A percentile compares a stretch with the other conserved stretches of the same genome.
These are phyloP conservation scores for Sorghum bicolor DNA, from an alignment of 176 grass and related monocot species.

Conservation along the genomic window DNA sequence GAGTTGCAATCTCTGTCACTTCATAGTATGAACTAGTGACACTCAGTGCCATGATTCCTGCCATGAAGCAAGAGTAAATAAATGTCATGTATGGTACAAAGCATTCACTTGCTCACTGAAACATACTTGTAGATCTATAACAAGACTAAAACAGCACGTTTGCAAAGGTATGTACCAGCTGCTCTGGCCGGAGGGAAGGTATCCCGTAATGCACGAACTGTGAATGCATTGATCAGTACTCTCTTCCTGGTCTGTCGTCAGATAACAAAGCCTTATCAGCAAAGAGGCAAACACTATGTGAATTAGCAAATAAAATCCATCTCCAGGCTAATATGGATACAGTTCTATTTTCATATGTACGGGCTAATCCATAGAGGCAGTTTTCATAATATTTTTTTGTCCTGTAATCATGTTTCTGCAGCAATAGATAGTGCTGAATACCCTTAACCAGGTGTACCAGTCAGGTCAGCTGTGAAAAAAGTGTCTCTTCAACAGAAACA, in stretches of 20 bases:
- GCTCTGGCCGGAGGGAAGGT: constrained; percentile 94
- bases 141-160: constrained; percentile 12
- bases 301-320: constrained; percentile 15
- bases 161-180: constrained; percentile 66
- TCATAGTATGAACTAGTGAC: constrained; percentile 96
- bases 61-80: constrained; percentile 36
- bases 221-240: constrained; percentile 99
- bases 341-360: not conserved
- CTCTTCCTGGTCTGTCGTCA: constrained; percentile 89
- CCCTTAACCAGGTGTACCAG: not conserved
- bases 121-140: not conserved
- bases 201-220: constrained; percentile 92
- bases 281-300: constrained; percentile 1
- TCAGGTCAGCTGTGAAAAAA: constrained; percentile 3
- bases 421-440: not conserved
- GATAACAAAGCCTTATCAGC: constrained; percentile 27
- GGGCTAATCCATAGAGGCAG: not conserved
- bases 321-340: not conserved
- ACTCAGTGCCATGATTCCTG: constrained; percentile 96
- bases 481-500: constrained; percentile 23
- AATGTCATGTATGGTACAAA: constrained; percentile 22
- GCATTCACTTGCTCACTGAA: constrained; percentile 17
- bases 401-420: not conserved
- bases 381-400: not conserved
- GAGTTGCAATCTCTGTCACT: constrained; percentile 94